phyloP scores from a whole-genome alignment of 2,329 filamentous ascomycete species.

The Ceratocystis harringtonii region DNA sequence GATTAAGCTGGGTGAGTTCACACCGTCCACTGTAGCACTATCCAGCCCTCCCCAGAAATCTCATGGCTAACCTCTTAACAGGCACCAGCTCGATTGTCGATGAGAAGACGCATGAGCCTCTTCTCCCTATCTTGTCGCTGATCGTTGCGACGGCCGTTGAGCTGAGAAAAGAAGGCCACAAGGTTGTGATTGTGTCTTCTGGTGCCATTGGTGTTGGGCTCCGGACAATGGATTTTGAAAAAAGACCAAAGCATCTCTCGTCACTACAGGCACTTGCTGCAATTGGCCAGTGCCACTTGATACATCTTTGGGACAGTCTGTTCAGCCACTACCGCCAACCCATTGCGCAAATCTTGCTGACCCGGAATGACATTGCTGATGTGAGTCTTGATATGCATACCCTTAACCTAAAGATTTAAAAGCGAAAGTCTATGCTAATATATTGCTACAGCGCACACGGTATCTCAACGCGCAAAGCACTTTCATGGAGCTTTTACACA shows the following conservation, averaged over 20 bases:
- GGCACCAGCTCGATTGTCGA: conserved; percentile 98
- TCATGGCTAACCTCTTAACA: conserved; percentile 26
- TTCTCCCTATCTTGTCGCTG: conserved; percentile 75
- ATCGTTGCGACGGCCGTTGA: conserved; percentile 90
- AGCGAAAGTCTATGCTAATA: conserved; percentile 11
- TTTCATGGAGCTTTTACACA: conserved; percentile 72
- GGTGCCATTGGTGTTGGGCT: conserved; percentile 92
- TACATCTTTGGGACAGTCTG: conserved; percentile 87
- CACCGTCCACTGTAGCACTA: background rate
- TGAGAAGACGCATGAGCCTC: conserved; percentile 83
- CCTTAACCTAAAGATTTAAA: background rate
- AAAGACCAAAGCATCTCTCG: conserved; percentile 77
- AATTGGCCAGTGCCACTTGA: conserved; percentile 87
- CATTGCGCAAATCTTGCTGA: conserved; percentile 86
- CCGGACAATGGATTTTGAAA: conserved; percentile 73
- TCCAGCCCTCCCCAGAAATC: background rate
- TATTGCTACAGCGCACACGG: conserved; percentile 51
- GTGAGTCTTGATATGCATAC: conserved; percentile 32
- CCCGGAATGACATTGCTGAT: conserved; percentile 90
- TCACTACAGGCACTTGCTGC: conserved; percentile 87
- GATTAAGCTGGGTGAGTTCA: conserved; percentile 64
- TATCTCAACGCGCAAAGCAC: conserved; percentile 97
- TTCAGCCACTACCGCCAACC: conserved; percentile 81
- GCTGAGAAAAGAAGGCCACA: conserved; percentile 78
- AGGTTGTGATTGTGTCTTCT: conserved; percentile 90